Base-by-base conservation (phyloP, 331 rosid genomes). In the Malus hybrid region DNA sequence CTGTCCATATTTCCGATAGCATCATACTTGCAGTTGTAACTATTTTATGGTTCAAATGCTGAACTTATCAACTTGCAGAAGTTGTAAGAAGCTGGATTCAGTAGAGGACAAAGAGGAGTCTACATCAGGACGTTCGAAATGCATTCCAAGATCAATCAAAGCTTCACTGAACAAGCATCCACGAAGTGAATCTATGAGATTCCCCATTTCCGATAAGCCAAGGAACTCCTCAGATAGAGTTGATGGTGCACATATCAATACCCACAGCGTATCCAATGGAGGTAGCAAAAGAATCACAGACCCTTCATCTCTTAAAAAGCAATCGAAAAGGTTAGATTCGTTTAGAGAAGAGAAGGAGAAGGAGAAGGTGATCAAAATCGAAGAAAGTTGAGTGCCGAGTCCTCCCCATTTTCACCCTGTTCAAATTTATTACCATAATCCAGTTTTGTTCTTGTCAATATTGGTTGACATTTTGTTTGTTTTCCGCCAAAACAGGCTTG, bases 311-410 rank as follows among this genome's bases (percentile, higher is more conserved):
- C 79, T 77, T 6, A 90, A 62, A 81, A 88, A 48, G 70, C 94
- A 80, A 62, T 78, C 91, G 3, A 86, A 86, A 32, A 86, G 83
- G 74, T 67, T 83, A 66, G 99, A 90, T 79, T 89, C 96, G 60
- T 90, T 83, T 42, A 81, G 87, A 73, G 97, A 88, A 81, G 91
- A 87, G 64, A 80, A 83, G 61, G 93, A 90, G 76, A 82, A 85
- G 54, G 93, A 90, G 76, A 82, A 85, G 55, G 90, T 89, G 76
- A 83, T 90, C 88, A 89, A 87, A 86, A 86, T 89, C 3, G 98
- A 93, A 76, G 98, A 93, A 93, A 94, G 99, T 90, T 92, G 89
- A 94, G 99, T 88, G 66, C 80, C 69, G 85, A 72, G 72, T 75
- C 73, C 77, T 78, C 72, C 81, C 79, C 48, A 65, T 46, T 31